phyloP scores from a whole-genome alignment of 768 basidiomycete genomes.

The Russula emetica region DNA sequence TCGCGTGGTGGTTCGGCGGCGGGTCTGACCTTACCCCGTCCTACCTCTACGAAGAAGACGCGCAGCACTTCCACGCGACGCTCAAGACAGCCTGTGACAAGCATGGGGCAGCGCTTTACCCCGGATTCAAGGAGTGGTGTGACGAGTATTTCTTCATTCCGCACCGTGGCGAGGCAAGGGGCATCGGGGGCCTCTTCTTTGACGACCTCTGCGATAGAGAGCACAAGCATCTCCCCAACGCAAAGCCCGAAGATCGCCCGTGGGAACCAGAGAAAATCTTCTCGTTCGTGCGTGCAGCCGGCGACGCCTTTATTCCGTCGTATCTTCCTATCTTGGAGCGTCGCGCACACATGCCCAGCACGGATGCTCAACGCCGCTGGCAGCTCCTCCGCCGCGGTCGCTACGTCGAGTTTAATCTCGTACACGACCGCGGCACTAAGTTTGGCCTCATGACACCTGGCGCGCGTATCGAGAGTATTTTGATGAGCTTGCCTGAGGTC shows the following conservation, averaged over 20 bases:
- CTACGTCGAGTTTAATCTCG: constrained; percentile 86
- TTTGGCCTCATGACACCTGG: constrained; percentile 60
- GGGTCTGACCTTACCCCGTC: constrained; percentile 92
- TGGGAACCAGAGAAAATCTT: constrained; percentile 67
- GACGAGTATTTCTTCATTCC: constrained; percentile 95
- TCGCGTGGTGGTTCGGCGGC: constrained; percentile 99
- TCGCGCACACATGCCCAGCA: constrained; percentile 51
- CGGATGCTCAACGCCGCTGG: constrained; percentile 78
- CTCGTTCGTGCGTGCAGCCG: constrained; percentile 63
- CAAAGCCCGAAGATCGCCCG: constrained; percentile 42
- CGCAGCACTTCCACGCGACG: constrained; percentile 76
- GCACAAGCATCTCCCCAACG: constrained; percentile 58
- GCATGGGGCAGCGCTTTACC: constrained; percentile 65
- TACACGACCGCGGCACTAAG: constrained; percentile 66
- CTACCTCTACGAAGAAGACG: constrained; percentile 88
- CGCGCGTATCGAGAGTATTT: constrained; percentile 57
- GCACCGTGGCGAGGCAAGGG: constrained; percentile 81
- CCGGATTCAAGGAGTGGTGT: constrained; percentile 89
- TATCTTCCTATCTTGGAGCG: constrained; percentile 81
- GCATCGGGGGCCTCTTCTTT: constrained; percentile 94
- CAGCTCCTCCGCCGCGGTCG: constrained; percentile 86
- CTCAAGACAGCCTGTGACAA: constrained; percentile 71
- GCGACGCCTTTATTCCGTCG: constrained; percentile 80
- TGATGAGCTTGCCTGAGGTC: constrained; percentile 61
- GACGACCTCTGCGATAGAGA: constrained; percentile 76